These are phyloP conservation scores for Fusarium sp. DNA, from an alignment of 2,329 filamentous ascomycete species.

Conservation along the genomic window DNA sequence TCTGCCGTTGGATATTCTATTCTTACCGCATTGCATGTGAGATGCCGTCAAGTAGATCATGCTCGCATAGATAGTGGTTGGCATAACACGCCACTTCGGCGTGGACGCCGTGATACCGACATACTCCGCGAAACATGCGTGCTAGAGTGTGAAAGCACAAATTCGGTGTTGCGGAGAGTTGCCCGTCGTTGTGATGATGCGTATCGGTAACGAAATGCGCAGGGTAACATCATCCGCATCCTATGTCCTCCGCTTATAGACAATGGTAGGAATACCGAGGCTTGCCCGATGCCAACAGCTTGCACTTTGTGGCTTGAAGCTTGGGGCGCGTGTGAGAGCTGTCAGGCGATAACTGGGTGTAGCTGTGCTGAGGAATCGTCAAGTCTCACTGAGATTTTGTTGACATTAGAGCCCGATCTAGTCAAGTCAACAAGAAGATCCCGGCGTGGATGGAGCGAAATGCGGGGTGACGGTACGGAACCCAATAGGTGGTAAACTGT, in stretches of 20 bases:
- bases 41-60: not conserved
- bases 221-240: constrained; percentile 25
- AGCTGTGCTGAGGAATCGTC: constrained; percentile 24
- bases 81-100: constrained; percentile 17
- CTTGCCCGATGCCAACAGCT: constrained; percentile 21
- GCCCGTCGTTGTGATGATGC: constrained; percentile 17
- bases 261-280: constrained; percentile 23
- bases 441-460: constrained; percentile 23
- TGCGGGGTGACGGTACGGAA: constrained; percentile 38
- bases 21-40: not conserved
- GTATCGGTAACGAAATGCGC: constrained; percentile 6
- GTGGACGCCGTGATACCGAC: constrained; percentile 26
- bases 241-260: not conserved
- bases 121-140: constrained; percentile 1
- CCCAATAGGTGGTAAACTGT: constrained; percentile 23
- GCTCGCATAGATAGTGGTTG: not conserved
- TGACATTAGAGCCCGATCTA: constrained; percentile 33
- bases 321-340: constrained; percentile 14
- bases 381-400: constrained; percentile 34
- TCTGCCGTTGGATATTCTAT: constrained; percentile 9
- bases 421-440: constrained; percentile 37
- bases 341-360: not conserved
- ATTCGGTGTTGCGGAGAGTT: constrained; percentile 32
- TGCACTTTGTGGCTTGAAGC: constrained; percentile 14
- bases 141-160: not conserved